phyloP scores from a whole-genome alignment of 805 yeast genomes.

The Ogataea degrootiae region DNA sequence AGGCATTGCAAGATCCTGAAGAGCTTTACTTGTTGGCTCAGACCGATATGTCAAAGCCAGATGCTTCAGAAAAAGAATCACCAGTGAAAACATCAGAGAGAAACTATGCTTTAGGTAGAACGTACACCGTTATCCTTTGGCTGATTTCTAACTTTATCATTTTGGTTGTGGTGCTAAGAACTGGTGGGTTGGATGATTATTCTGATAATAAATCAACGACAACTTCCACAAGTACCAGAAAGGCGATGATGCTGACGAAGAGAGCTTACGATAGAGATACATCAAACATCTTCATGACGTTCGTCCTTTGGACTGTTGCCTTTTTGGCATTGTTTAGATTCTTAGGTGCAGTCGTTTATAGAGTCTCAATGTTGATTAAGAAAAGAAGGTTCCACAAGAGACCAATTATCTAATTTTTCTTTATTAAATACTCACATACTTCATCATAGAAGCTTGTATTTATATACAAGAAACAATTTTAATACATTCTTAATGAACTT shows the following conservation, averaged over 20 bases:
- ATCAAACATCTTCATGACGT: conserved; percentile 60
- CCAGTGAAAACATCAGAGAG: conserved; percentile 34
- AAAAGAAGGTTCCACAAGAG: conserved; percentile 19
- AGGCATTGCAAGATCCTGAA: conserved; percentile 28
- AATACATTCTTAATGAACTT: too few relatives aligned
- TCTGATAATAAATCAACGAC: conserved; percentile 5
- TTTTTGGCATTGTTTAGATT: conserved; percentile 77
- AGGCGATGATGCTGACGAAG: conserved; percentile 13
- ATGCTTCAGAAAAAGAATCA: conserved; percentile 40
- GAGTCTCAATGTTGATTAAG: conserved; percentile 18
- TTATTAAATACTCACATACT: not conserved
- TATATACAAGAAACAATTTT: too few relatives aligned
- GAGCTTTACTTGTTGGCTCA: conserved; percentile 24
- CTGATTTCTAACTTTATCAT: conserved; percentile 74
- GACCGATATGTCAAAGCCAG: conserved; percentile 31
- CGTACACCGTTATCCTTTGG: conserved; percentile 87
- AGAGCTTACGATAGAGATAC: conserved; percentile 17
- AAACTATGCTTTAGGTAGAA: conserved; percentile 86
- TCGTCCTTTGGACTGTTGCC: conserved; percentile 89
- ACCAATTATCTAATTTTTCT: not conserved
- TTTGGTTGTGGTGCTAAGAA: conserved; percentile 73
- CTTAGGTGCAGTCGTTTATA: conserved; percentile 60
- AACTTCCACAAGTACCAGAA: conserved; percentile 26
- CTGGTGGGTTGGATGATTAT: conserved; percentile 66
- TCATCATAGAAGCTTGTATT: not conserved